Evolutionary conservation across 2,329 filamentous ascomycete species (phyloP).

Genomic region (Cercospora berteroae): DNA sequence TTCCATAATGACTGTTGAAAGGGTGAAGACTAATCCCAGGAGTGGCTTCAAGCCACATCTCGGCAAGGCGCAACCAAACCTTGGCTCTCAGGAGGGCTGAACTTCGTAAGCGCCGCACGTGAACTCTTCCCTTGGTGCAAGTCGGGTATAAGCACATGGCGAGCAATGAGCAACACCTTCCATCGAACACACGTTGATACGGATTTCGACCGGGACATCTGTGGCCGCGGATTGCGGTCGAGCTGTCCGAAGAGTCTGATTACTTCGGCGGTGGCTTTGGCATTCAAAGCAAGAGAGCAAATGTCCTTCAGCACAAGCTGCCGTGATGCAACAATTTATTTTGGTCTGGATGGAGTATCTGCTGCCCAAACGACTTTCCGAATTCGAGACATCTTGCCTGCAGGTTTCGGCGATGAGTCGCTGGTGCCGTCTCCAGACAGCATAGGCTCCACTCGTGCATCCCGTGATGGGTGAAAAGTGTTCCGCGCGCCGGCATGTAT

Average conservation of each 20-base stretch:
- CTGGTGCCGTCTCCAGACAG: not conserved
- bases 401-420: not conserved
- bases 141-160: too few species aligned
- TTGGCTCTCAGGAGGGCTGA: not conserved
- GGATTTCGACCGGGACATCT: too few species aligned
- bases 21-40: not conserved
- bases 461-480: not conserved
- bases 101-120: not conserved
- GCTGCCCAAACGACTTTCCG: not conserved
- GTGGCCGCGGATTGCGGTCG: not conserved
- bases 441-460: not conserved
- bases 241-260: too few species aligned
- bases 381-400: not conserved
- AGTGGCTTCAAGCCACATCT: conserved; percentile 1
- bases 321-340: not conserved
- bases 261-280: too few species aligned
- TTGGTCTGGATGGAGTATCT: not conserved
- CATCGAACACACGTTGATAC: too few species aligned
- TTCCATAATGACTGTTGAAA: too few species aligned
- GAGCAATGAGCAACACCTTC: too few species aligned
- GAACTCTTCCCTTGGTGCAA: too few species aligned
- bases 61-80: not conserved
- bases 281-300: too few species aligned
- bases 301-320: not conserved
- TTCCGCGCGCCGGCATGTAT: not conserved